These are phyloP conservation scores for Fusarium heterosporum DNA, from an alignment of 2,329 filamentous ascomycete species.

Conservation along the genomic window DNA sequence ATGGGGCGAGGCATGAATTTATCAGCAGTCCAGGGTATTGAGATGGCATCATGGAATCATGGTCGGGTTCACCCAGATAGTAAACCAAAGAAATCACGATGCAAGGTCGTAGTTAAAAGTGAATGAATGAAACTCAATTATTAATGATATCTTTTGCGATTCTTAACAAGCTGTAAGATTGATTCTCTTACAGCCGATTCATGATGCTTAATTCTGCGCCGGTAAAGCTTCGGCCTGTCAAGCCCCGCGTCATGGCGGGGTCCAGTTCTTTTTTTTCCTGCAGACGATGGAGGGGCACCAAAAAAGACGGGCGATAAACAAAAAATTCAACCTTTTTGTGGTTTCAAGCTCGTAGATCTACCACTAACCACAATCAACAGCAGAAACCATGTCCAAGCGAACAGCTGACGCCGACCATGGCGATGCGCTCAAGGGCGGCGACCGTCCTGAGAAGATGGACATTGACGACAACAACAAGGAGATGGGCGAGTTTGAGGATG, in stretches of 20 bases:
- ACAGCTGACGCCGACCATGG: slow-evolving; percentile 63
- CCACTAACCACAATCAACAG: background rate
- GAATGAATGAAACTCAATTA: background rate
- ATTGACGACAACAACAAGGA: slow-evolving; percentile 69
- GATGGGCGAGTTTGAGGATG: slow-evolving; percentile 91
- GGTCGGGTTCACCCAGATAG: background rate
- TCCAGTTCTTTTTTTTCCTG: slow-evolving; percentile 37
- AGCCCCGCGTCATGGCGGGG: slow-evolving; percentile 41
- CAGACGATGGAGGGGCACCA: slow-evolving; percentile 37
- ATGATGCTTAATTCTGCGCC: slow-evolving; percentile 15
- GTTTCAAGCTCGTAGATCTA: slow-evolving; percentile 14
- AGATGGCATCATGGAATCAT: slow-evolving; percentile 4
- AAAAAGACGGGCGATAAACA: slow-evolving; percentile 21
- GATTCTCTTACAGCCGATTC: background rate
- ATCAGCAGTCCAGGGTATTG: slow-evolving; percentile 28
- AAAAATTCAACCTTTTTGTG: slow-evolving; percentile 33
- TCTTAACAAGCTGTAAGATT: background rate
- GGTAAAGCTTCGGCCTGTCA: slow-evolving; percentile 31
- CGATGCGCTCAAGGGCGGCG: slow-evolving; percentile 68
- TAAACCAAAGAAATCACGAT: background rate
- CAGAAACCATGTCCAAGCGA: slow-evolving; percentile 68
- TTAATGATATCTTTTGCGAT: background rate
- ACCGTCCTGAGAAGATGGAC: slow-evolving; percentile 73
- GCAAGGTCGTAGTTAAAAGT: no score
- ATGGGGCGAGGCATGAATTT: slow-evolving; percentile 30